Conservation (phyloP, 768 basidiomycete species). For the Suillus spraguei region DNA sequence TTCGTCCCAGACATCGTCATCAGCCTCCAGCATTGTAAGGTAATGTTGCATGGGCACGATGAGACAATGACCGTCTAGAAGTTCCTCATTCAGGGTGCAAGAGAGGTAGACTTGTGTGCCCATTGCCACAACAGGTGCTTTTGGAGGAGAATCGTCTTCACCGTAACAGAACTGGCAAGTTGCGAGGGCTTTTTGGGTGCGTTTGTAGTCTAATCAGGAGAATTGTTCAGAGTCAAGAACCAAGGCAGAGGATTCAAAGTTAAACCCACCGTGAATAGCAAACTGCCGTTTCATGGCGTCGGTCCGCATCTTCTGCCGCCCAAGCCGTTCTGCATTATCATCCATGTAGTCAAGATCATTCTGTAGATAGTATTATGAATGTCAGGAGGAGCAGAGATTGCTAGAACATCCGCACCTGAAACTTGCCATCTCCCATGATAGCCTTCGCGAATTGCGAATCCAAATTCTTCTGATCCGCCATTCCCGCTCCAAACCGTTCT, state of each 20-base stretch:
- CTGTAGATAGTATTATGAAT: slow-evolving; percentile 36
- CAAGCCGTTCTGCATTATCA: slow-evolving; percentile 92
- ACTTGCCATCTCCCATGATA: slow-evolving; percentile 87
- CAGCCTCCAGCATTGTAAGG: slow-evolving; percentile 86
- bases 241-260: neutral
- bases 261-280: slow-evolving; percentile 81
- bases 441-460: slow-evolving; percentile 89
- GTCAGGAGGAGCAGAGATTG: neutral
- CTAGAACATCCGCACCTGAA: slow-evolving; percentile 54
- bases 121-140: slow-evolving; percentile 86
- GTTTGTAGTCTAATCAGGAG: slow-evolving; percentile 78
- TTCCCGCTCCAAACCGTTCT: slow-evolving; percentile 87
- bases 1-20: slow-evolving; percentile 99
- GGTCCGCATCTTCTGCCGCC: slow-evolving; percentile 92
- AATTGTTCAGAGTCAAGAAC: slow-evolving; percentile 7
- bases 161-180: slow-evolving; percentile 87
- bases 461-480: slow-evolving; percentile 88
- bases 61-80: slow-evolving; percentile 90
- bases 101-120: slow-evolving; percentile 92
- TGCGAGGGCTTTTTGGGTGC: slow-evolving; percentile 88
- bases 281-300: slow-evolving; percentile 98
- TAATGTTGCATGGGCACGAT: slow-evolving; percentile 97
- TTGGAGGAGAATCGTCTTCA: slow-evolving; percentile 90
- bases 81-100: slow-evolving; percentile 83
- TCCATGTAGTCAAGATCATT: slow-evolving; percentile 94